Base-by-base conservation (phyloP, 2,329 filamentous ascomycete species). In the Phoma herbarum region DNA sequence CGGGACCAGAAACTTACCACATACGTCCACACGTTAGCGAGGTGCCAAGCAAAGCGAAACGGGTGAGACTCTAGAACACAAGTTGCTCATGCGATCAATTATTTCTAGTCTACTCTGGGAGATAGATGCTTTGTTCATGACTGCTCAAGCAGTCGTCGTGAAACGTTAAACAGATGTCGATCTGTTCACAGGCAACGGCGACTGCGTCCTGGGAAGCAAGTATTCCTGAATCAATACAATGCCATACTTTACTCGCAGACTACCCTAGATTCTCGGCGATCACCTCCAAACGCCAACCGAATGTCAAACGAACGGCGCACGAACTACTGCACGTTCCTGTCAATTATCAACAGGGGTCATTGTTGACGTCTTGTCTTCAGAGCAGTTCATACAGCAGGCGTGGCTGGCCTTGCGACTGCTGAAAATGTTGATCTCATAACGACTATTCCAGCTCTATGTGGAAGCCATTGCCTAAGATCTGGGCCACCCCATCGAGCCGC, bases 251-350 rank as follows among this genome's bases (percentile, higher is more conserved):
- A 10, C 18, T n/a, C 25, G 14, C 35, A 14, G 20, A 23, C 5
- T 26, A 16, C 10, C 4, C 26, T 14, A 16, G n/a, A 10, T 29
- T 4, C 9, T 22, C 22, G 18, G 12, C 16, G 20, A 42, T 22
- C 29, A 10, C 22, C 18, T 42, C 29, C 22, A 23, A 33, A 20
- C 20, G 23, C 12, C 4, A 42, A 29, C 11, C 12, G 31, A 41
- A 18, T 3, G 41, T 54, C 16, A 28, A 45, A 59, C 56, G n/a
- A 50, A 46, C 37, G n/a, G 26, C 12, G 45, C 16, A 59, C 50
- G 28, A 51, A 53, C 45, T 44, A 42, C 26, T 54, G 50, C 45
- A 59, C 29, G 20, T 39, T 46, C 39, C 50, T 41, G 37, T 26
- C 10, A 46, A 16, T 23, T 25, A 20, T 46, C 22, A 35, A 50